Conservation (phyloP, 192 early-diverging fungal genomes). For the Backusella westeae region DNA sequence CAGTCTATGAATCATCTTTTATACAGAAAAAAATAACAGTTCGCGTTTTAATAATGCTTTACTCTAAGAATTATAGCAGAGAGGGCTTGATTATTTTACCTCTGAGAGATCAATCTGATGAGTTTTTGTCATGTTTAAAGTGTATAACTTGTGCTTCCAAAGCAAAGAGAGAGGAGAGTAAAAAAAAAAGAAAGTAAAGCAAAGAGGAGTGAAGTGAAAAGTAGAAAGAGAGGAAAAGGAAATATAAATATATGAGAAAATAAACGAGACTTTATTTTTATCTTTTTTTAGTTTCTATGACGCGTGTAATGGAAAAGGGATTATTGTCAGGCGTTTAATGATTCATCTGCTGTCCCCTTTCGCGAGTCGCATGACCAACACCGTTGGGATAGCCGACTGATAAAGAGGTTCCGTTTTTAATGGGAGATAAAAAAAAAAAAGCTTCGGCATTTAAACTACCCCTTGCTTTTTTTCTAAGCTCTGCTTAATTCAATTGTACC, state of each 20-base stretch:
- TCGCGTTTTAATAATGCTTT: background rate
- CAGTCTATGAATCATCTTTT: conserved; percentile 26
- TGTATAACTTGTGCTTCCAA: background rate
- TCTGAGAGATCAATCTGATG: background rate
- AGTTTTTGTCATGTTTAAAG: background rate
- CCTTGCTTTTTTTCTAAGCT: background rate
- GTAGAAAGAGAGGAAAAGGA: background rate
- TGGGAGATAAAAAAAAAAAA: conserved; percentile 3
- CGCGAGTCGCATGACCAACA: conserved; percentile 14
- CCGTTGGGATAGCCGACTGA: conserved; percentile 12
- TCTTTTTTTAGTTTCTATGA: conserved; percentile 12
- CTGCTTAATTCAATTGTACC: background rate
- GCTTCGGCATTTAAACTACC: conserved; percentile 2
- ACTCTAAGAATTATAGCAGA: background rate
- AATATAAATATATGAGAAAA: background rate
- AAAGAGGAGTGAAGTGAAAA: background rate
- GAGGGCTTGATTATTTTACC: background rate
- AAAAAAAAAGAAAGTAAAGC: background rate
- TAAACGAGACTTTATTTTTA: conserved; percentile 7
- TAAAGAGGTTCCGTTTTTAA: conserved; percentile 4
- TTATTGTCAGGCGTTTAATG: conserved; percentile 17
- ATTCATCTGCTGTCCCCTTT: conserved; percentile 13
- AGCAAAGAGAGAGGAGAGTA: background rate
- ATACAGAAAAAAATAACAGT: background rate
- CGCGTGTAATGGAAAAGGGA: conserved; percentile 18